These are phyloP conservation scores for Fusarium mundagurra DNA, from an alignment of 2,329 filamentous ascomycete genomes.

Conservation along the genomic window DNA sequence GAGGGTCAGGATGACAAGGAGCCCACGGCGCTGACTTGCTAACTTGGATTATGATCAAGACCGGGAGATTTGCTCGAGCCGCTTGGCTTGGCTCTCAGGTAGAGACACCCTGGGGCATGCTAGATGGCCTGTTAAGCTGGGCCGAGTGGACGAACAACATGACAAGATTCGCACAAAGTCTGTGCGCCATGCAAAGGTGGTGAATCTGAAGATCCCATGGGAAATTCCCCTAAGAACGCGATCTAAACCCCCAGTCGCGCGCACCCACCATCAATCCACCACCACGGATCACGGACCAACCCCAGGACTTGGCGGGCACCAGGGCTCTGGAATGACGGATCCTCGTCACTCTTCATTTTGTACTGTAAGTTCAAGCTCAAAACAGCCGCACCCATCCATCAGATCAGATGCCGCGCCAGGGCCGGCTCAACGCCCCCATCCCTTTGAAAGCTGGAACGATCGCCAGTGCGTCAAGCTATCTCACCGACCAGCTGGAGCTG, in stretches of 20 bases:
- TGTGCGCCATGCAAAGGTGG: slow-evolving; percentile 16
- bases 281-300: slow-evolving; percentile 30
- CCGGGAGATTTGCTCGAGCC: slow-evolving; percentile 11
- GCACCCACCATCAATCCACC: slow-evolving; percentile 27
- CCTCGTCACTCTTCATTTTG: slow-evolving; percentile 15
- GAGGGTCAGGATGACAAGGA: slow-evolving; percentile 27
- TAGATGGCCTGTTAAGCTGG: not conserved
- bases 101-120: slow-evolving; percentile 1
- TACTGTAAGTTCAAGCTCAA: slow-evolving; percentile 2
- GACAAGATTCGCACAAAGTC: slow-evolving; percentile 16
- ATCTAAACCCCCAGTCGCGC: slow-evolving; percentile 28
- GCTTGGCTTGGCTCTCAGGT: slow-evolving; percentile 14
- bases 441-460: slow-evolving; percentile 34
- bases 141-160: not conserved
- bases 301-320: slow-evolving; percentile 32
- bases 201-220: slow-evolving; percentile 35
- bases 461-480: slow-evolving; percentile 38
- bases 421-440: slow-evolving; percentile 29
- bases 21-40: slow-evolving; percentile 18
- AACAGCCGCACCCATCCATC: not conserved
- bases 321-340: slow-evolving; percentile 38
- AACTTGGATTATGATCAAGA: slow-evolving; percentile 18
- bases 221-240: slow-evolving; percentile 32
- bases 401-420: slow-evolving; percentile 26
- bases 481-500: slow-evolving; percentile 38